Conservation (phyloP, 2,329 filamentous ascomycete species). For the Fusarium torreyae region DNA sequence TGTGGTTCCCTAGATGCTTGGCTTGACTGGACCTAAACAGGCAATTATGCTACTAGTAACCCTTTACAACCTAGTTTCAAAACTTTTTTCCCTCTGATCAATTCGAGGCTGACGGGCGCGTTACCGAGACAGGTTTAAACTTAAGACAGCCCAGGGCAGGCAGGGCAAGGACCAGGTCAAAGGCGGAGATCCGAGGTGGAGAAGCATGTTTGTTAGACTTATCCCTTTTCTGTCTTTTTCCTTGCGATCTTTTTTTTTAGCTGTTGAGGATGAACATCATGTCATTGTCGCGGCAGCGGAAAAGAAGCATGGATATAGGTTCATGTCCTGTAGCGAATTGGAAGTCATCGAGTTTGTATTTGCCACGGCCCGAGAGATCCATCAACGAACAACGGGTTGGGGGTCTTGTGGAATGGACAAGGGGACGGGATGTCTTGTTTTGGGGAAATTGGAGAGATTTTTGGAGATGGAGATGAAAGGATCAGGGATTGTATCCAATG, state of each 20-base stretch:
- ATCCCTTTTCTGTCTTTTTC: background rate
- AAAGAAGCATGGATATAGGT: conserved; percentile 13
- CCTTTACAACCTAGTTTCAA: conserved; percentile 27
- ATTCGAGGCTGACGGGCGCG: conserved; percentile 45
- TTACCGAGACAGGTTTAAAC: conserved; percentile 25
- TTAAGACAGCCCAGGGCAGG: background rate
- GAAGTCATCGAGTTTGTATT: background rate
- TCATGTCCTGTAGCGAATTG: background rate
- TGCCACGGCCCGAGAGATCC: background rate
- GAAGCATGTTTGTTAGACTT: conserved; percentile 11
- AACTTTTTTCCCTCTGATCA: conserved; percentile 10
- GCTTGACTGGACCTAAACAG: conserved; percentile 23
- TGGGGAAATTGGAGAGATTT: conserved; percentile 23
- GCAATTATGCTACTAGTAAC: conserved; percentile 28
- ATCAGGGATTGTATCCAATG: conserved; percentile 8
- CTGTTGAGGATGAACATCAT: conserved; percentile 1
- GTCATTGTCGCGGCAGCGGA: conserved; percentile 10
- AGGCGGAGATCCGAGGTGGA: conserved; percentile 32
- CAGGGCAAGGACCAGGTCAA: conserved; percentile 26
- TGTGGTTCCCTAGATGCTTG: conserved; percentile 33
- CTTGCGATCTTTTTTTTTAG: background rate
- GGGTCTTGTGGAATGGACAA: too few relatives aligned
- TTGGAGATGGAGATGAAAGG: conserved; percentile 6
- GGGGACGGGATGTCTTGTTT: conserved; percentile 1
- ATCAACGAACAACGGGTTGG: background rate